Base-by-base conservation (phyloP, 768 basidiomycete genomes). In the Mycena vulgaris region DNA sequence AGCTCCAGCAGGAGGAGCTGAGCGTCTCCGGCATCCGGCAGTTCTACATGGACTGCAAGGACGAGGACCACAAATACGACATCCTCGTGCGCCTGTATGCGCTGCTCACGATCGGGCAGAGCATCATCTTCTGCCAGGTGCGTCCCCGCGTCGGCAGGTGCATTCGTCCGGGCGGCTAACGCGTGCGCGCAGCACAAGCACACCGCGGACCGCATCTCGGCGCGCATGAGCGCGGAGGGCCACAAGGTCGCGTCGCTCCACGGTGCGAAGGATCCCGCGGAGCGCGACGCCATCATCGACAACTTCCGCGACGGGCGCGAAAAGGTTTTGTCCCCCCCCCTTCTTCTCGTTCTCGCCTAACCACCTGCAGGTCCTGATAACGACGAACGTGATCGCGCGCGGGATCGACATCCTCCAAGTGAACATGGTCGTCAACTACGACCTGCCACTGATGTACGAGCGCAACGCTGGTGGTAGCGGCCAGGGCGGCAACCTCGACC, bases 391-490 rank as follows among this genome's bases (percentile, higher is more conserved):
- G 77, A 94, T 99, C 72, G 97, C 98, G 1, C 92, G 98, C 21
- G 98, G 98, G 48, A 99, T 99, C 83, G 98, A 99, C 76, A 98
- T 99, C 77, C 87, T 96, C 63, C 97, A 98, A 84, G 98, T 99
- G 75, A 99, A 98, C 86, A 96, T 99, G 96, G 97, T 99, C n/a
- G 96, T 99, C 80, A 99, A 99, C 83, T 99, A 99, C 78, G 97
- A 98, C 78, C 88, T 98, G 30, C 96, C 97, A 0, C 83, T 96
- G 52, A 90, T 94, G 88, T 92, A 90, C 73, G 93, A 94, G 75
- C 90, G 93, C 17, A 83, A 85, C 62, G 80, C 83, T 72, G 75
- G 78, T 9, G 80, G 78, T 27, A 92, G 93, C n/a, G 72, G 68
- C 35, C 60, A 56, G 1, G 68, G 64, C 9, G 72, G 72, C 42